A percentile compares a stretch with the other conserved stretches of the same genome.
These are phyloP conservation scores for Tuber melanosporum DNA, from an alignment of 495 filamentous ascomycete species.

Conservation along the genomic window DNA sequence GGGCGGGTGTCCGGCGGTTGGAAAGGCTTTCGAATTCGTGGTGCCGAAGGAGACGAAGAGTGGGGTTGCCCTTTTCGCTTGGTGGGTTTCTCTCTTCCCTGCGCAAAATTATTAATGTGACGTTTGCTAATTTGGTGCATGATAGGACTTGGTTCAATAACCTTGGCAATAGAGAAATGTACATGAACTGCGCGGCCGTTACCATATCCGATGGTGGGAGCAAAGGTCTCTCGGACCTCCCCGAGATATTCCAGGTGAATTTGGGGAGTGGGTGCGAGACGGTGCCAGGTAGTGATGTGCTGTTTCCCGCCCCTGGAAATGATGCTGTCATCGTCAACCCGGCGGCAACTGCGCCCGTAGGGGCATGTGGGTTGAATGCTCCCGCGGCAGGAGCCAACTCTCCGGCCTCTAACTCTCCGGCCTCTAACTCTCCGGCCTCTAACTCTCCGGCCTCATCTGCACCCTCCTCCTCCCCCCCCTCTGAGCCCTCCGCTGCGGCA, in stretches of 20 bases:
- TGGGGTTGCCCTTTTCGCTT: constrained; percentile 30
- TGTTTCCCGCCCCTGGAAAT: constrained; percentile 33
- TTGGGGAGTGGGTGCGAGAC: constrained; percentile 31
- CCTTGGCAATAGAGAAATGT: constrained; percentile 58
- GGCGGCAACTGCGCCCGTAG: background rate
- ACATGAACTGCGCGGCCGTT: constrained; percentile 56
- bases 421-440: background rate
- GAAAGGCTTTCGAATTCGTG: constrained; percentile 53
- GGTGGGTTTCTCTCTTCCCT: constrained; percentile 11
- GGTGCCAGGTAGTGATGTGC: constrained; percentile 8
- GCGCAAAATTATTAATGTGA: constrained; percentile 36
- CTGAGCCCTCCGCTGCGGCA: background rate
- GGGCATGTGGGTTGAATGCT: constrained; percentile 7
- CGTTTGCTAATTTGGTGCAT: constrained; percentile 5
- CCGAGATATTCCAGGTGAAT: constrained; percentile 37
- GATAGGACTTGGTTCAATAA: constrained; percentile 52
- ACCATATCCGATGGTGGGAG: constrained; percentile 49
- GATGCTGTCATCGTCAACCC: constrained; percentile 9
- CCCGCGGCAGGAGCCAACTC: background rate
- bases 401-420: background rate
- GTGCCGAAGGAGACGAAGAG: constrained; percentile 51
- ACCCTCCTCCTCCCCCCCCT: background rate
- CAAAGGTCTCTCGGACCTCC: constrained; percentile 21
- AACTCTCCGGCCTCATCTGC: background rate
- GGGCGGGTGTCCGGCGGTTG: constrained; percentile 53